Evolutionary conservation across 495 filamentous ascomycete species (phyloP), one percentile per base, ranked within the genome.

Genomic region (Glarea lozoyensis): DNA sequence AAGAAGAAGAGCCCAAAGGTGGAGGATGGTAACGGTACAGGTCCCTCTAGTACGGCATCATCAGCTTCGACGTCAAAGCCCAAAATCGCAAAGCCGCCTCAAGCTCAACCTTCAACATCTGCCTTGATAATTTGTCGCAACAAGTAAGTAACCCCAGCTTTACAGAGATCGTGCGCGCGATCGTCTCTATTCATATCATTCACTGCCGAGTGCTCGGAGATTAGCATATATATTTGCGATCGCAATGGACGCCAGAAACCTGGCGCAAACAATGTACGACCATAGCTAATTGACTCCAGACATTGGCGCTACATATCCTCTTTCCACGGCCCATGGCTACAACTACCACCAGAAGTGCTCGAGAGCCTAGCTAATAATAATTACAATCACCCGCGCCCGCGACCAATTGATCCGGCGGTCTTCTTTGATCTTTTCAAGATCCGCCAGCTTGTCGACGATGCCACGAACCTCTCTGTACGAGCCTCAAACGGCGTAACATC

Each of bases 261-360:
- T 29, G n/a, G 25, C 7, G 7, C 25, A n/a, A n/a, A 35, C 15
- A 35, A 29, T 29, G n/a, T 29, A 29, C 7, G 25, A 29, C 32
- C 10, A 31, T 50, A 41, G 40, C 30, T 22, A 33, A 43, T 37
- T 43, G 42, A 42, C 33, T 29, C 44, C 40, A 88, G 83, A 53
- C 83, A 88, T 63, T 88, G 83, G 83, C 73, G 78, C 32, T 84
- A 87, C 57, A 89, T 89, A 40, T 87, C 83, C 15, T 78, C 82
- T 37, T 89, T 85, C 53, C 84, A 89, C 57, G 84, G 84, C 12
- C 83, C 82, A 48, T 89, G 84, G 84, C 75, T 88, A n/a, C 84
- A 89, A 60, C 64, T 89, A 22, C 83, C 84, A n/a, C 75, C 76
- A 48, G 84, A 88, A 62, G 72, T 87, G 40, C 78, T 89, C 60